Percentiles rank a stretch among this genome's conserved stretches.
Conservation (phyloP, 1,284 basidiomycete genomes). For the Rhodotorula sp. region DNA sequence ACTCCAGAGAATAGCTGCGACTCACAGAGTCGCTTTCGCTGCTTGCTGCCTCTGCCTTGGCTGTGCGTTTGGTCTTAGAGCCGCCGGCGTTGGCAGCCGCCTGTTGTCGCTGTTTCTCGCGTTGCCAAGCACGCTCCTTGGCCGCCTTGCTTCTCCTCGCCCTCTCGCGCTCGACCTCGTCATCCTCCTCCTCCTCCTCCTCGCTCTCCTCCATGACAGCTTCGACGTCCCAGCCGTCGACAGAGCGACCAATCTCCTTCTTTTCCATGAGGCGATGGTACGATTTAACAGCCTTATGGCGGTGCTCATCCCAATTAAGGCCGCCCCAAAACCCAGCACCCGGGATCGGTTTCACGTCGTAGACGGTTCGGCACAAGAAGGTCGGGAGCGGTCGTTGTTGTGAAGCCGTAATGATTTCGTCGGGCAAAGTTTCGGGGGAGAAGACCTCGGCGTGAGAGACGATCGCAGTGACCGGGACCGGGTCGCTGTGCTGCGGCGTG, state of each 20-base stretch:
- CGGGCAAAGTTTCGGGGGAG: not conserved
- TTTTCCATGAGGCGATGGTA: constrained; percentile 17
- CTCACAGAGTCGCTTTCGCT: constrained; percentile 9
- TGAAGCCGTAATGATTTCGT: not conserved
- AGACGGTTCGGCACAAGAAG: constrained; percentile 39
- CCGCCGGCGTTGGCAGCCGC: not conserved
- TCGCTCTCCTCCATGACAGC: constrained; percentile 21
- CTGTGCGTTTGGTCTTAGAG: not conserved
- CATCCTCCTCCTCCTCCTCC: not conserved
- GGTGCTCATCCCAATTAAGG: constrained; percentile 29
- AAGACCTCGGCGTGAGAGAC: constrained; percentile 19
- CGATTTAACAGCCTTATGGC: constrained; percentile 6
- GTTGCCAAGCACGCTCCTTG: constrained; percentile 1
- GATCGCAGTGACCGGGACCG: constrained; percentile 25
- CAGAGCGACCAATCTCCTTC: not conserved
- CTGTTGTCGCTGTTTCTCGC: not conserved
- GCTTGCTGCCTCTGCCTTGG: constrained; percentile 10
- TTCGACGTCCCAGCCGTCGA: constrained; percentile 38
- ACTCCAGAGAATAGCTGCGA: not conserved
- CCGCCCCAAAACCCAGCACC: constrained; percentile 40
- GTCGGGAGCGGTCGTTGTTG: constrained; percentile 6
- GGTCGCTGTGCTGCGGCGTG: constrained; percentile 31
- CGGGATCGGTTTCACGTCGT: constrained; percentile 40
- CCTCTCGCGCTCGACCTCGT: constrained; percentile 8
- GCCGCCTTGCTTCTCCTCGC: not conserved